phyloP scores from a whole-genome alignment of 371 early-diverging fungal genomes.

The Basidiobolus meristosporus region DNA sequence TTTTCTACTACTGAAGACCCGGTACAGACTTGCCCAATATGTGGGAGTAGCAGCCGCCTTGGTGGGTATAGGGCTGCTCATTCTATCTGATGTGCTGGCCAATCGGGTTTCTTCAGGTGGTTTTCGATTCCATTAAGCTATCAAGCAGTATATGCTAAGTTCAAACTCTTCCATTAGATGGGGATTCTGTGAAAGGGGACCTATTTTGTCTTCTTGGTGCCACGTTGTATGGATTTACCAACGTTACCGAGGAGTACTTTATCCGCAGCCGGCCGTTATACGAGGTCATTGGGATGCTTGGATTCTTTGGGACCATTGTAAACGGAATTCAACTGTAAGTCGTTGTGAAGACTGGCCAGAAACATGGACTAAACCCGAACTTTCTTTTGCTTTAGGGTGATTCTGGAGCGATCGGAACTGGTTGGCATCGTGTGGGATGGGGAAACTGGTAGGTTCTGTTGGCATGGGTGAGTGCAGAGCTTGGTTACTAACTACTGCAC shows the following conservation, averaged over 20 bases:
- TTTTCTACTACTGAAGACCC: slow-evolving; percentile 29
- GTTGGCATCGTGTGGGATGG: slow-evolving; percentile 13
- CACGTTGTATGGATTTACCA: slow-evolving; percentile 45
- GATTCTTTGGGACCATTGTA: slow-evolving; percentile 45
- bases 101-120: background rate
- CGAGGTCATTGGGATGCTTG: slow-evolving; percentile 50
- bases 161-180: slow-evolving; percentile 10
- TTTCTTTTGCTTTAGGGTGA: slow-evolving; percentile 5
- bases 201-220: slow-evolving; percentile 48
- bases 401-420: slow-evolving; percentile 33
- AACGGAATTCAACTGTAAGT: slow-evolving; percentile 38
- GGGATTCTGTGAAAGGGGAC: slow-evolving; percentile 38
- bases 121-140: background rate
- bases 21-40: slow-evolving; percentile 41
- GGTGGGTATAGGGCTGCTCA: slow-evolving; percentile 38
- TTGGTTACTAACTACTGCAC: slow-evolving; percentile 3
- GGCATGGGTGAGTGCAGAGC: background rate
- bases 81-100: slow-evolving; percentile 30
- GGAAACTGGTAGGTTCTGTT: slow-evolving; percentile 4
- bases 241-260: slow-evolving; percentile 42
- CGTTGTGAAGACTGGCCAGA: background rate
- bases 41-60: slow-evolving; percentile 37
- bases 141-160: background rate
- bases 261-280: slow-evolving; percentile 41
- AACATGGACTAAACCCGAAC: background rate